Evolutionary conservation across 139 green algal species (phyloP).

Genomic region (Closterium sp.): DNA sequence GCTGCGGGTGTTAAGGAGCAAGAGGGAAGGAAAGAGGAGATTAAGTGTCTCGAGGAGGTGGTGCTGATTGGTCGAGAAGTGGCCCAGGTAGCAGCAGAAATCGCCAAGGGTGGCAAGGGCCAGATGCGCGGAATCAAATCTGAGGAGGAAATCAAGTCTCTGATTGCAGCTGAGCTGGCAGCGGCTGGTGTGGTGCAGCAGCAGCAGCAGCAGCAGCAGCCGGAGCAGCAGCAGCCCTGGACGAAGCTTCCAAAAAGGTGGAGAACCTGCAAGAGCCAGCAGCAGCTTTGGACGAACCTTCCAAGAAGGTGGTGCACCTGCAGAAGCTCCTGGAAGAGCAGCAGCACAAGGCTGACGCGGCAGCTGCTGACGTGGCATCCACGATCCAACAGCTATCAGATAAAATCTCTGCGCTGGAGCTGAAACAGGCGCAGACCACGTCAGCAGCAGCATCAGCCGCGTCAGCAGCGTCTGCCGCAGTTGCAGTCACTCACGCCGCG

Average conservation of each 20-base stretch:
- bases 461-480: neutral
- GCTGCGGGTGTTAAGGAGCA: neutral
- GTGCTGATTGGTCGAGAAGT: neutral
- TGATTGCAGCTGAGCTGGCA: neutral
- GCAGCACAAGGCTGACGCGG: neutral
- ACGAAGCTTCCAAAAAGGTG: neutral
- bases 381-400: neutral
- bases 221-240: neutral
- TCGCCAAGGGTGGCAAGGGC: neutral
- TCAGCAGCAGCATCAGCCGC: neutral
- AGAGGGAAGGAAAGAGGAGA: neutral
- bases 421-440: neutral
- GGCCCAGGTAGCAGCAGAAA: neutral
- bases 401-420: neutral
- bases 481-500: neutral
- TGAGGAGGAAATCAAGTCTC: neutral
- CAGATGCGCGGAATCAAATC: neutral
- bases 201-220: neutral
- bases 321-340: neutral
- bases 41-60: neutral
- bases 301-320: neutral
- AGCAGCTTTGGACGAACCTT: neutral
- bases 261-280: neutral
- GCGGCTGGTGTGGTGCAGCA: neutral
- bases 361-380: neutral